Base-by-base conservation (phyloP, 108 stramenopile genomes). In the Fragilaria crotonensis region DNA sequence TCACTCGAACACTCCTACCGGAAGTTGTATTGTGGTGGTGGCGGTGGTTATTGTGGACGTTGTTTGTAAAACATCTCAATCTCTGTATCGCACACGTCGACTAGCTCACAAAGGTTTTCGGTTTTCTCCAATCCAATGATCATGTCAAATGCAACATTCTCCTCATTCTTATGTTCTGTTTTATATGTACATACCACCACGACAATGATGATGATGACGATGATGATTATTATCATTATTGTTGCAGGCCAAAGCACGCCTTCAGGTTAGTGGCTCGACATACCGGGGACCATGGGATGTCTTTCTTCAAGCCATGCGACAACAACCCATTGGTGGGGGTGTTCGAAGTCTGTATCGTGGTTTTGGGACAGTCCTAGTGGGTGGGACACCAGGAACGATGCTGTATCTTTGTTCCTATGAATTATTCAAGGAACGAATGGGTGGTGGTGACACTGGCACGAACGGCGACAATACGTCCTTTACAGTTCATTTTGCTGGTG, bases 401-500 rank as follows among this genome's bases (percentile, higher is more conserved):
- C 30, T 97, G 4, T 99, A 99, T 72, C 67, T 98, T 31, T 79
- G 88, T 25, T 81, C 89, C 23, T 99, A 99, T 75, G 96, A 96
- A 52, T 64, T 74, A 41, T 77, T 77, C 60, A 96, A 93, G 57
- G 65, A 83, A 30, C 47, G 52, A 21, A 46, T 85, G 23, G 45
- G 70, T 17, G 2, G 19, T 22, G 2, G 31, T 3, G 20, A 32
- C 33, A 55, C 14, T 52, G 54, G 20, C 53, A 51, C 32, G 58
- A 36, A 56, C 54, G 25, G 19, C 31, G 44, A 7, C 17, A 26
- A 32, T 14, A 55, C 62, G 51, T 77, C 75, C 25, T 85, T 85
- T 62, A 53, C 46, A 0, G 59, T 85, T 36, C 87, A 90, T 73
- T 88, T 94, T 57, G 27, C 70, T 20, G 52, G 76, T 2, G 93